Base-by-base conservation (phyloP, 108 stramenopile species). In the Seminavis robusta region DNA sequence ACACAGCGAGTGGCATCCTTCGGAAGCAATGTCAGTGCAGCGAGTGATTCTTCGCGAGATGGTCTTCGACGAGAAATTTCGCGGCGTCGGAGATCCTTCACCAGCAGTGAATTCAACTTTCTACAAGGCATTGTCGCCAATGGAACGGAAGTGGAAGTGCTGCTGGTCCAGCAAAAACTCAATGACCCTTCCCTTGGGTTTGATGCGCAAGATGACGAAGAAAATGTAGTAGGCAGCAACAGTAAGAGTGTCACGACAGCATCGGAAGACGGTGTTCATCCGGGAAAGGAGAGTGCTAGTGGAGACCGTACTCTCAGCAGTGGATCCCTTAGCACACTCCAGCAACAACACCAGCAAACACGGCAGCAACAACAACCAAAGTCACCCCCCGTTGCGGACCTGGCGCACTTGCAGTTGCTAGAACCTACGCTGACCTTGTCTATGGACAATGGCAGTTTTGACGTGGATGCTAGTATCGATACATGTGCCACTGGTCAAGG, bases 111-210 rank as follows among this genome's bases (percentile, higher is more conserved):
- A 39, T 47, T 33, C 2, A 10, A 15, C 4, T 79, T 70, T 59
- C 53, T 79, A 49, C 63, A 74, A 17, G 38, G 53, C 13, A 44
- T 79, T 33, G 31, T 33, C 7, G 38, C 56, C 0, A 40, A 71
- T 38, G 77, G 77, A 20, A 63, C 56, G 26, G 77, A 70, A 47
- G 19, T 45, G 0, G 50, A 71, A 37, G 66, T 74, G 29, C 56
- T 70, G 59, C 16, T 61, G 34, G 77, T 73, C 37, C 58, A 46
- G 34, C 45, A 58, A 27, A 62, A 28, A 23, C 40, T 79, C 27
- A 34, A 59, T 10, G 69, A 79, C 29, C 56, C 59, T 20, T 55
- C 59, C 19, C 39, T 79, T 13, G 74, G n/a, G n/a, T 79, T 55
- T 73, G 15, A 24, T n/a, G 15, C 4, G 24, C 25, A 15, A 19